phyloP scores from a whole-genome alignment of 1,284 basidiomycete species.

The Schizophyllum amplum region DNA sequence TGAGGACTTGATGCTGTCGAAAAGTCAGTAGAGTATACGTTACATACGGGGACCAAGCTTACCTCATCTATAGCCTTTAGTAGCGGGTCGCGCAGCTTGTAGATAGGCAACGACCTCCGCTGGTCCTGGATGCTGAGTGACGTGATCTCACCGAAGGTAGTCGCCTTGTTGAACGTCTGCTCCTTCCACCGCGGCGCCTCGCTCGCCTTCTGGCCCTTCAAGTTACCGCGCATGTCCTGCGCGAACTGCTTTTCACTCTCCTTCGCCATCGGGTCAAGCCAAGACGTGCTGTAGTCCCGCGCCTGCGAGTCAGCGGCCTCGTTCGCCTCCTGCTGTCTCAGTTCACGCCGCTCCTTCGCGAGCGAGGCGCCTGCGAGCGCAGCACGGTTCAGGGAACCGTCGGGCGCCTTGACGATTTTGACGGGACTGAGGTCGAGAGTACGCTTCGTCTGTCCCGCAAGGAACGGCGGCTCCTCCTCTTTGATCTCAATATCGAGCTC shows the following conservation, averaged over 20 bases:
- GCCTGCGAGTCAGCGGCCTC: conserved; percentile 92
- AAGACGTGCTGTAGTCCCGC: conserved; percentile 89
- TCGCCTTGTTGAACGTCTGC: conserved; percentile 93
- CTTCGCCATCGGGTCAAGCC: conserved; percentile 97
- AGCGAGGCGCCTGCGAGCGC: conserved; percentile 89
- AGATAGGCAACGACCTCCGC: conserved; percentile 86
- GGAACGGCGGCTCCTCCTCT: conserved; percentile 95
- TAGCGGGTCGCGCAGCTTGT: conserved; percentile 89
- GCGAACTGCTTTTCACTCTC: conserved; percentile 85
- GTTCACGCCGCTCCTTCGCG: conserved; percentile 91
- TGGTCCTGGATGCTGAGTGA: conserved; percentile 91
- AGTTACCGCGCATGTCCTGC: conserved; percentile 82
- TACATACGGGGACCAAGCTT: conserved; percentile 20
- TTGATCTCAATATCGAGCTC: conserved; percentile 96
- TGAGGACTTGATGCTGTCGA: conserved; percentile 85
- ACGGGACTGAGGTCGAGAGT: conserved; percentile 95
- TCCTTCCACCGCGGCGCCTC: conserved; percentile 90
- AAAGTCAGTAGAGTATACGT: conserved; percentile 15
- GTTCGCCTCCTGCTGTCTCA: conserved; percentile 91
- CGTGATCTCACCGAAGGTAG: conserved; percentile 92
- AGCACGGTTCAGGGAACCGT: conserved; percentile 92
- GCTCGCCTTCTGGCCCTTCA: conserved; percentile 76
- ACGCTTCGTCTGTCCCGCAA: conserved; percentile 92
- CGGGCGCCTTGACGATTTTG: conserved; percentile 93
- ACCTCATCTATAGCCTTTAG: conserved; percentile 89